Evolutionary conservation across 148 eudicot genomes (phyloP).

Genomic region (Rheum nobile): DNA sequence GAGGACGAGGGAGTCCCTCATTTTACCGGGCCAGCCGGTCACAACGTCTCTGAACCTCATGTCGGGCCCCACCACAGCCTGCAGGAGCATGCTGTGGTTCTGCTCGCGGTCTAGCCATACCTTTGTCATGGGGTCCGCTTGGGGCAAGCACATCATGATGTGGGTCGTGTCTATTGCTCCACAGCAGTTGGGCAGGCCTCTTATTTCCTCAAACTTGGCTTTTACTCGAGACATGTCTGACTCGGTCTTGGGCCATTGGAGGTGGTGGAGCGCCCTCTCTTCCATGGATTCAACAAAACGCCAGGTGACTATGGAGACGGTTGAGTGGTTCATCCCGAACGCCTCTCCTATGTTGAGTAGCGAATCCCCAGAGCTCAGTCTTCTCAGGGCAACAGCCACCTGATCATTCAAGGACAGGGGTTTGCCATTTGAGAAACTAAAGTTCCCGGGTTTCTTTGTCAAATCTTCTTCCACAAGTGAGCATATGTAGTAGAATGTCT

Average conservation of each 20-base stretch:
- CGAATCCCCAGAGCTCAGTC: conserved; percentile 78
- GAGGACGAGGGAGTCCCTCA: conserved; percentile 47
- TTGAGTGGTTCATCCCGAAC: conserved; percentile 61
- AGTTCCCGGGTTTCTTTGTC: conserved; percentile 39
- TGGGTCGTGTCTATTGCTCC: conserved; percentile 81
- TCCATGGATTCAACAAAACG: conserved; percentile 81
- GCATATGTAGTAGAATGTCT: conserved; percentile 73
- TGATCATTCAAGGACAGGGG: conserved; percentile 46
- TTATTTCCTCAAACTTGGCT: conserved; percentile 51
- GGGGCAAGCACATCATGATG: conserved; percentile 50
- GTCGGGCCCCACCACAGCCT: conserved; percentile 77
- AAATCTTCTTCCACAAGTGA: conserved; percentile 54
- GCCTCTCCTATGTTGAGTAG: conserved; percentile 47
- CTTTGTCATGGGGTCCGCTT: conserved; percentile 36
- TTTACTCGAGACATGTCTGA: conserved; percentile 43
- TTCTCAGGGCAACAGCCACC: conserved; percentile 77
- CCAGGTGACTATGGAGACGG: conserved; percentile 88
- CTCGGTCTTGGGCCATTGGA: conserved; percentile 70
- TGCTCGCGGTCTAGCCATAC: conserved; percentile 54
- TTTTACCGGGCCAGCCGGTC: conserved; percentile 76
- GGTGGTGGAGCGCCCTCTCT: conserved; percentile 55
- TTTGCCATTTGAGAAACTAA: conserved; percentile 41
- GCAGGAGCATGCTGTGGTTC: conserved; percentile 78
- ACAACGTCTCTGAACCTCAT: conserved; percentile 67
- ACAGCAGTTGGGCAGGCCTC: conserved; percentile 79